phyloP scores from a whole-genome alignment of 2,329 filamentous ascomycete genomes.

The Macrophomina phaseolina region DNA sequence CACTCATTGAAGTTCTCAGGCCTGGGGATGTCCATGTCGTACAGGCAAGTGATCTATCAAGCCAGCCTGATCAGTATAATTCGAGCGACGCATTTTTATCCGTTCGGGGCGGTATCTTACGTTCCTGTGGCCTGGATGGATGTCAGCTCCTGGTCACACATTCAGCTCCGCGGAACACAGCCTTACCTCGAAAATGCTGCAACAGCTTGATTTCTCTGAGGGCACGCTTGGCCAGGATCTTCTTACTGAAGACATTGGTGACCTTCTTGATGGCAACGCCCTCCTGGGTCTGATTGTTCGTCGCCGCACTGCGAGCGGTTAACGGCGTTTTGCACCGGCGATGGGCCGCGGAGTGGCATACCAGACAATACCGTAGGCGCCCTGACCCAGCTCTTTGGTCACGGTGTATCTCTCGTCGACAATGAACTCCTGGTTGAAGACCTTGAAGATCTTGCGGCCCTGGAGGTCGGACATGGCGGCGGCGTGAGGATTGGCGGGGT shows the following conservation, averaged over 20 bases:
- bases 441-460: constrained; percentile 94
- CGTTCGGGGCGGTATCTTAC: constrained; percentile 37
- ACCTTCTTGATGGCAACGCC: constrained; percentile 99
- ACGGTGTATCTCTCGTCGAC: constrained; percentile 98
- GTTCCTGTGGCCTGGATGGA: constrained; percentile 52
- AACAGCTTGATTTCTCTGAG: constrained; percentile 98
- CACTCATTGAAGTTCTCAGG: constrained; percentile 99
- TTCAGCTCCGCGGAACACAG: constrained; percentile 27
- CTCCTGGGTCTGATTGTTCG: constrained; percentile 87
- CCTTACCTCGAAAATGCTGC: constrained; percentile 81
- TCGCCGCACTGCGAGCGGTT: constrained; percentile 72
- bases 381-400: constrained; percentile 97
- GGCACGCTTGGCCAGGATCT: constrained; percentile 97
- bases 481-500: constrained; percentile 18
- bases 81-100: constrained; percentile 64
- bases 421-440: constrained; percentile 99
- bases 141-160: constrained; percentile 33
- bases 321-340: constrained; percentile 31
- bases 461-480: constrained; percentile 63
- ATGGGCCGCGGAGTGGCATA: constrained; percentile 53
- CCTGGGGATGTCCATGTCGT: constrained; percentile 98
- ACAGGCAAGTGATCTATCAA: constrained; percentile 90
- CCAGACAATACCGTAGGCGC: constrained; percentile 99
- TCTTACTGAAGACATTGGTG: constrained; percentile 99
- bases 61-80: constrained; percentile 19